phyloP scores from a whole-genome alignment of 2,329 filamentous ascomycete species.

The Cladosporium halotolerans region DNA sequence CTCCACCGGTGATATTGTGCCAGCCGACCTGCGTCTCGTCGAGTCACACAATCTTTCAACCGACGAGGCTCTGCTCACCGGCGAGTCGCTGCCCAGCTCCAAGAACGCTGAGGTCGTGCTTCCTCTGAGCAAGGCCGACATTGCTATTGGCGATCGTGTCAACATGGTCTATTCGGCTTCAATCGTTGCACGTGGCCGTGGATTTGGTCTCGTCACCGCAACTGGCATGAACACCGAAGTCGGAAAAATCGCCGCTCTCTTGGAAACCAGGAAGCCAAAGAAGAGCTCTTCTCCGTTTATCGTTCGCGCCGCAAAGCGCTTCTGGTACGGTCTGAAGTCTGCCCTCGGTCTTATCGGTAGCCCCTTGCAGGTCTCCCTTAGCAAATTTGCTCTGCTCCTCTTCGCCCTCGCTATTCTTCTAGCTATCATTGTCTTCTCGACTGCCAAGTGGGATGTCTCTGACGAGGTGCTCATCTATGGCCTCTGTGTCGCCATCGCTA shows the following conservation, averaged over 20 bases:
- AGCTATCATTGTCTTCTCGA: conserved; percentile 59
- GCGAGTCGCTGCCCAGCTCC: conserved; percentile 53
- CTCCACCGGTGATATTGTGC: conserved; percentile 60
- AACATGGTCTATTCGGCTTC: conserved; percentile 59
- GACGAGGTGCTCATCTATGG: conserved; percentile 40
- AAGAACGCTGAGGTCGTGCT: conserved; percentile 21
- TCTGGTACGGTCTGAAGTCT: conserved; percentile 4
- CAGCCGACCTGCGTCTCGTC: conserved; percentile 55
- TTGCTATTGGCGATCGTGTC: conserved; percentile 53
- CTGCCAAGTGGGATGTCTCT: conserved; percentile 41
- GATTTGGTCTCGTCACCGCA: conserved; percentile 48
- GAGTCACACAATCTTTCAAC: conserved; percentile 67
- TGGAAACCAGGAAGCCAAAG: conserved; percentile 22
- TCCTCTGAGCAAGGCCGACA: conserved; percentile 16
- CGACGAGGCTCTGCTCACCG: conserved; percentile 64
- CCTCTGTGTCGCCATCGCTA: conserved; percentile 38
- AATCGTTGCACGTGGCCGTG: conserved; percentile 56
- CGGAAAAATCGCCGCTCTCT: conserved; percentile 51
- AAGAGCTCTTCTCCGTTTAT: conserved; percentile 8
- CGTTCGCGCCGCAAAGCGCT: conserved; percentile 1
- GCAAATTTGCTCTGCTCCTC: conserved; percentile 72
- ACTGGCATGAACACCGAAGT: conserved; percentile 61
- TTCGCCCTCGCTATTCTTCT: conserved; percentile 65
- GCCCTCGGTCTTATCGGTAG: conserved; percentile 50
- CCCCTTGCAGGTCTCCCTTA: conserved; percentile 72